Base-by-base conservation (phyloP, 371 early-diverging fungal species). In the Rozella allomycis region DNA sequence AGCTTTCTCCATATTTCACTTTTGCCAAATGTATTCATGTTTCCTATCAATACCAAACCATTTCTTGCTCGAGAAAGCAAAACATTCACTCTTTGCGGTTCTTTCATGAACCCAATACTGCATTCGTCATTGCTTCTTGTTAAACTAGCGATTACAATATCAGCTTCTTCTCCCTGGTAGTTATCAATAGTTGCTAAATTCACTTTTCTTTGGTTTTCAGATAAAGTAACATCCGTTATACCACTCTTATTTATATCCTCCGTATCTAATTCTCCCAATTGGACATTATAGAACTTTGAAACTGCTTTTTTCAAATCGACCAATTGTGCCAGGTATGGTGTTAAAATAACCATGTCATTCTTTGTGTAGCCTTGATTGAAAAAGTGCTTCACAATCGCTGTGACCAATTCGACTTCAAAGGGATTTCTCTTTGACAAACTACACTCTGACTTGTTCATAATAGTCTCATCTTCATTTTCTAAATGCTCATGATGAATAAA, bases 151-250 rank as follows among this genome's bases (percentile, higher is more conserved):
- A 78, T 62, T 34, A 76, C 72, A 21, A 77, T 67, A 23, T 77
- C 74, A 35, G 62, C 63, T 42, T 73, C 72, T 36, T 70, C 69
- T 26, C 79, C 79, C 45, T 82, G 76, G 35, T 70, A 82, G 4
- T 74, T 73, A 47, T 77, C 78, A 3, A 79, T 72, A 26, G 78
- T 77, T 13, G 65, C 58, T 1, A 76, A 59, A 3, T 55, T 50
- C 21, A 74, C 19, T 12, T 31, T 17, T 14, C 39, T 34, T 20
- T 26, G 12, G 23, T n/a, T n/a, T n/a, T n/a, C n/a, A n/a, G n/a
- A n/a, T n/a, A n/a, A n/a, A n/a, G n/a, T n/a, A n/a, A n/a, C n/a
- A n/a, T n/a, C n/a, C n/a, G n/a, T n/a, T n/a, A n/a, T n/a, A n/a
- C n/a, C n/a, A n/a, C n/a, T n/a, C n/a, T n/a, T n/a, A n/a, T n/a